Evolutionary conservation across 225 moss, liverwort and hornwort genomes (phyloP), one percentile per base, ranked within the genome.

Genomic region (Takakia lepidozioides): DNA sequence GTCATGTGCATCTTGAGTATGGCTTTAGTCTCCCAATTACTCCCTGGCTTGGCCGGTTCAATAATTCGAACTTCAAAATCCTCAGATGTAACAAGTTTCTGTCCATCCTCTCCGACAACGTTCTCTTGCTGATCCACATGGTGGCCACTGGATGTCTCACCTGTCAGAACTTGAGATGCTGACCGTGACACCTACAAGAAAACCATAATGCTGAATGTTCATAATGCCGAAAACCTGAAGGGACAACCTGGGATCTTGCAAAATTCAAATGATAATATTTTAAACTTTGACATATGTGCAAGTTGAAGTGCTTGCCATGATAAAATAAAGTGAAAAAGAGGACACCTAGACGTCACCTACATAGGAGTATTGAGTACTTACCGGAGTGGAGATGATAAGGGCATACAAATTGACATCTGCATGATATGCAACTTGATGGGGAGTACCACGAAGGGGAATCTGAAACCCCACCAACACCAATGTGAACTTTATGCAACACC

Each of bases 61-160:
- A 98, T 85, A 25, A 98, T 81, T 61, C 98, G 91, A 56, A 98
- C 98, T 68, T 98, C 98, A 53, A 78, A 98, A 50, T 83, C 98
- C 75, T 98, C 98, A 10, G 91, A 64, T 11, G 73, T 70, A 17
- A 82, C 68, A 36, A 84, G 61, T 16, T 57, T 73, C 57, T 98
- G 80, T 32, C 70, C 80, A 65, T 83, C 87, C 36, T 91, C 98
- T 49, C 69, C 75, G 7, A 60, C 56, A 38, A 75, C 66, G 59
- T 72, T 82, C 25, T 88, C 88, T 52, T 84, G 75, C 48, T 83
- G 80, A 44, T 87, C 82, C 27, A 67, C 73, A 44, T 74, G 67
- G 58, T 81, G 73, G 28, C 86, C 77, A 67, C 55, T 55, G 14
- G 53, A 55, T 13, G 43, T 58, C 48, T 93, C 85, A 59, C 66